phyloP scores from a whole-genome alignment of 2,329 filamentous ascomycete genomes.

The Coniella lustricola region DNA sequence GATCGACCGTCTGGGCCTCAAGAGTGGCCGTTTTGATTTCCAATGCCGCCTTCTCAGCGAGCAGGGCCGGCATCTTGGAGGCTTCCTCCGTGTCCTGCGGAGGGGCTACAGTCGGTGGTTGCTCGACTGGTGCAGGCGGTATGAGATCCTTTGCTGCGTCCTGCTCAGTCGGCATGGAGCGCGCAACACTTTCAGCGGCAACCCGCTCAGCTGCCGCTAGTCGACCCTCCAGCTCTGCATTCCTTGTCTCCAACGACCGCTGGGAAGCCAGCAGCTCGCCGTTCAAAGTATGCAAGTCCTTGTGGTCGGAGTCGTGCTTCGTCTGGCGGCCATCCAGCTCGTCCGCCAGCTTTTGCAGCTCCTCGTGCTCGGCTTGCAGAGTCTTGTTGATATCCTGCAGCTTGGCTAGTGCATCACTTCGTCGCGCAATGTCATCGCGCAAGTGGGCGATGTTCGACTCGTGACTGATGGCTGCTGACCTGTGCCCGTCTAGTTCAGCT shows the following conservation, averaged over 20 bases:
- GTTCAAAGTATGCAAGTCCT: conserved; percentile 8
- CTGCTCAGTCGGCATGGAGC: too few species aligned
- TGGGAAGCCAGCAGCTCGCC: conserved; percentile 8
- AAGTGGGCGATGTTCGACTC: conserved; percentile 12
- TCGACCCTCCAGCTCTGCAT: conserved; percentile 8
- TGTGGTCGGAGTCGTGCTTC: background rate
- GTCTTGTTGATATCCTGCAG: conserved; percentile 12
- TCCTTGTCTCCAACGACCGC: conserved; percentile 8
- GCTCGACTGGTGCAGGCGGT: background rate
- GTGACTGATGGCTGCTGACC: conserved; percentile 5
- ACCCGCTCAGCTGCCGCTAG: background rate
- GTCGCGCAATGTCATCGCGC: conserved; percentile 6
- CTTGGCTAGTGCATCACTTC: conserved; percentile 7
- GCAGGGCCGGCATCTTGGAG: background rate
- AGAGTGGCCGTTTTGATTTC: background rate
- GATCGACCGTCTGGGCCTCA: background rate
- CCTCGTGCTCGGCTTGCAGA: conserved; percentile 14
- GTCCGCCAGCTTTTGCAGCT: conserved; percentile 8
- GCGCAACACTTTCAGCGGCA: background rate
- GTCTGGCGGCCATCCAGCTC: conserved; percentile 4
- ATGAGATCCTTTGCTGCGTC: too few species aligned
- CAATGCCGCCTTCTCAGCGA: conserved; percentile 4
- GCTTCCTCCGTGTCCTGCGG: conserved; percentile 1
- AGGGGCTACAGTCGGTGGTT: background rate
- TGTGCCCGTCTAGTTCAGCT: conserved; percentile 11